Base-by-base conservation (phyloP, 108 stramenopile species). In the Chaetoceros muelleri region DNA sequence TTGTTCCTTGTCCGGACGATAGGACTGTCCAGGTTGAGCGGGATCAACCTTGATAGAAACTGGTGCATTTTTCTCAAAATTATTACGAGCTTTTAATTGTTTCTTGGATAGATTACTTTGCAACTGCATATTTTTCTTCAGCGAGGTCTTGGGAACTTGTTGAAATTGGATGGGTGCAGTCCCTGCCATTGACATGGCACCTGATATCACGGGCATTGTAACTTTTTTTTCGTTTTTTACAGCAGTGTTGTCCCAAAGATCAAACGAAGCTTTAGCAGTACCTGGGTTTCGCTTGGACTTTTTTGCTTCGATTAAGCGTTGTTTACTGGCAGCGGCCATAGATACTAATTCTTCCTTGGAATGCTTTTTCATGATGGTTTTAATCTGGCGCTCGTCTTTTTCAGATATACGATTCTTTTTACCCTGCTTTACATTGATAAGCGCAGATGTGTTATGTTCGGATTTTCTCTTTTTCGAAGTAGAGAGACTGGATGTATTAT, bases 11-110 rank as follows among this genome's bases (percentile, higher is more conserved):
- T 91, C 90, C 8, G 90, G 90, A 61, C 72, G 76, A 50, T 91
- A 91, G 24, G 85, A 87, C 64, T 91, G 90, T 30, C 90, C 90
- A 3, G 74, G 63, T 26, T 75, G 73, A 30, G 85, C 85, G 0
- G 85, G 62, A 28, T 87, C 85, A 2, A 91, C 65, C 23, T 83
- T 74, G 2, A 85, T 58, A 40, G 24, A 40, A 25, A 61, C 66
- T 20, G 24, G 59, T 10, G 70, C 61, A 0, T 30, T 48, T 10
- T 29, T 53, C 46, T 75, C 58, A 1, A 58, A 47, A 31, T 65
- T 47, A 18, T 44, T 49, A 1, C 70, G 67, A 27, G 56, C 52
- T 48, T 65, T 71, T 22, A 57, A 22, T 34, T 61, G 60, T 58
- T 60, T 68, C 22, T 64, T 66, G 55, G 73, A 70, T 25, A 66